phyloP scores from a whole-genome alignment of 805 yeast genomes.

The Starmerella vaccinii region DNA sequence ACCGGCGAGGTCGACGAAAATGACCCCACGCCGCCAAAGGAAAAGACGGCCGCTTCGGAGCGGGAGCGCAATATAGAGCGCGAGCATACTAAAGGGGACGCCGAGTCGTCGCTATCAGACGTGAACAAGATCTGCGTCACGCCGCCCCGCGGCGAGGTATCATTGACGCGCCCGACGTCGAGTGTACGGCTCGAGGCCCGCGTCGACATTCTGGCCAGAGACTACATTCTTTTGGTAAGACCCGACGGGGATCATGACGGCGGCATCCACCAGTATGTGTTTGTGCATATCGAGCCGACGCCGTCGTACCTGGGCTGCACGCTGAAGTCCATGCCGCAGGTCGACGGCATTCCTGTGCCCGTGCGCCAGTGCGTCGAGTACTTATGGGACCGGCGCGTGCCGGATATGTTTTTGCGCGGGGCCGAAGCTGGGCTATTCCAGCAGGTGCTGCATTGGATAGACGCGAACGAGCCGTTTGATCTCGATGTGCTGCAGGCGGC shows the following conservation, averaged over 20 bases:
- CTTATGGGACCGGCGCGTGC: constrained; percentile 25
- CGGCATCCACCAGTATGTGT: constrained; percentile 19
- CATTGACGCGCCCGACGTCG: constrained; percentile 9
- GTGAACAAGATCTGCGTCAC: constrained; percentile 4
- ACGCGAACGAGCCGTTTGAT: constrained; percentile 29
- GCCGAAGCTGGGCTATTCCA: constrained; percentile 23
- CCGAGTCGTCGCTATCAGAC: not conserved
- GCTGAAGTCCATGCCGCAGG: constrained; percentile 21
- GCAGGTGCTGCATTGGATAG: constrained; percentile 32
- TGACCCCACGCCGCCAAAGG: not conserved
- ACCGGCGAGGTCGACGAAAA: not conserved
- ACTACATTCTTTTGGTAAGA: constrained; percentile 14
- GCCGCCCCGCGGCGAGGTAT: constrained; percentile 13
- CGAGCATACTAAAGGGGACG: not conserved
- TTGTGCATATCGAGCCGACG: constrained; percentile 24
- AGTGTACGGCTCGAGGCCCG: constrained; percentile 2
- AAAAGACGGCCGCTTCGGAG: not conserved
- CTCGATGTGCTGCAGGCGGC: constrained; percentile 26
- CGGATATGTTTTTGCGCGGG: constrained; percentile 23
- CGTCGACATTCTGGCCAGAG: constrained; percentile 15
- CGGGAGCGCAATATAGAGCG: constrained; percentile 1
- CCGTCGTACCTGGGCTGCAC: constrained; percentile 31
- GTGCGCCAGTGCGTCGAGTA: constrained; percentile 32
- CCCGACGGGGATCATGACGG: constrained; percentile 6
- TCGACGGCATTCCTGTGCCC: constrained; percentile 29